These are phyloP conservation scores for Fusarium keratoplasticum DNA, from an alignment of 2,329 filamentous ascomycete species.

Conservation along the genomic window DNA sequence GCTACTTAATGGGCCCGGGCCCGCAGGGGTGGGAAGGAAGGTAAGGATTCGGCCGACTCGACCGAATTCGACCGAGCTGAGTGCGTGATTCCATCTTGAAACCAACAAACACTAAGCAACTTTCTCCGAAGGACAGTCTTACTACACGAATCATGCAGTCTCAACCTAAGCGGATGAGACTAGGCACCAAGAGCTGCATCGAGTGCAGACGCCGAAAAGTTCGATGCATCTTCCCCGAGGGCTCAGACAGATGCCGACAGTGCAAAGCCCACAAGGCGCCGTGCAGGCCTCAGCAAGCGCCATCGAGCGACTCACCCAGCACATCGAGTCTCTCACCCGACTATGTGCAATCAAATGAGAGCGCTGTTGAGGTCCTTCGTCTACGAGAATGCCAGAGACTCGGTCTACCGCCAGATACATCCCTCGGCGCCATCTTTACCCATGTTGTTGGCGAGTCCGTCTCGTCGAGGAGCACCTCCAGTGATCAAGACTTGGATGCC, in stretches of 20 bases:
- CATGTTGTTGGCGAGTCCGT: not conserved
- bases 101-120: not conserved
- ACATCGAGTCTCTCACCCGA: not conserved
- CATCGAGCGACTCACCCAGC: not conserved
- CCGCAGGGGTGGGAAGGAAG: not conserved
- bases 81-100: not conserved
- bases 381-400: not conserved
- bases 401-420: not conserved
- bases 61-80: constrained; percentile 2
- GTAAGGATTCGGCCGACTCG: not conserved
- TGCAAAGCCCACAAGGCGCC: constrained; percentile 57
- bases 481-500: not conserved
- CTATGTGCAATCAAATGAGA: not conserved
- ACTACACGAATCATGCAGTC: not conserved
- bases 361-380: not conserved
- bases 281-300: constrained; percentile 57
- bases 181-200: constrained; percentile 50
- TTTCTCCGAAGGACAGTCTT: not conserved
- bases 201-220: constrained; percentile 63
- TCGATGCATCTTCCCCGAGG: constrained; percentile 56
- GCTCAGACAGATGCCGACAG: constrained; percentile 54
- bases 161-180: constrained; percentile 43
- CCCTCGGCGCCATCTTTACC: not conserved
- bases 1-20: not conserved
- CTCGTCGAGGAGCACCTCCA: not conserved